Conservation (phyloP, 2,329 filamentous ascomycete species). For the Bimuria novae-zelandiae region DNA sequence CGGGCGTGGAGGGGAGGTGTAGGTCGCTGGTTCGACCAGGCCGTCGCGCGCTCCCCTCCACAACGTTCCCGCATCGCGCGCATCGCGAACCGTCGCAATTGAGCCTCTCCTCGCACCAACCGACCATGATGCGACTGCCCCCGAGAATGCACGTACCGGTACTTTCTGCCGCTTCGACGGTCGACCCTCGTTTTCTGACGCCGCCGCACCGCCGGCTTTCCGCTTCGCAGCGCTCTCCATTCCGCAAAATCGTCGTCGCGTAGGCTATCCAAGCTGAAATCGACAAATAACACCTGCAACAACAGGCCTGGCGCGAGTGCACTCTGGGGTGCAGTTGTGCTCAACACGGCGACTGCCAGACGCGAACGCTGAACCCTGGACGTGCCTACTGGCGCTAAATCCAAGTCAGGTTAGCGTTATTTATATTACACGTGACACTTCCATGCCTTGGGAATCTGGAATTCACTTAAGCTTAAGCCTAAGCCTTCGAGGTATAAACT, state of each 20-base stretch:
- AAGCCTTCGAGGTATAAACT: no score
- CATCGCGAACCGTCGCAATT: constrained; percentile 13
- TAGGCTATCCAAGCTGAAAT: constrained; percentile 26
- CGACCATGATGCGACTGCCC: constrained; percentile 27
- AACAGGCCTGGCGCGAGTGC: constrained; percentile 36
- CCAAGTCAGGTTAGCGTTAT: not conserved
- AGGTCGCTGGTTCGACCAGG: constrained; percentile 39
- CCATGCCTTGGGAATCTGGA: no score
- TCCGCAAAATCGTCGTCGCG: constrained; percentile 36
- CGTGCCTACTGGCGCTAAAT: not conserved
- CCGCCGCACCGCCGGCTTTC: constrained; percentile 56
- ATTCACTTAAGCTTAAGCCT: no score
- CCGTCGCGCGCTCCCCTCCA: constrained; percentile 34
- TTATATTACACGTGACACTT: not conserved
- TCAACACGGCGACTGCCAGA: constrained; percentile 23
- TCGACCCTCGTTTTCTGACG: constrained; percentile 57
- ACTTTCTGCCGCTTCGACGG: constrained; percentile 63
- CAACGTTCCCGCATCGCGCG: constrained; percentile 37
- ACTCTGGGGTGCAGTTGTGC: constrained; percentile 36
- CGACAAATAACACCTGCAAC: constrained; percentile 14
- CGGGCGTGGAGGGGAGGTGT: constrained; percentile 26
- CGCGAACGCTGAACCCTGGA: constrained; percentile 17
- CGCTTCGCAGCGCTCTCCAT: constrained; percentile 59
- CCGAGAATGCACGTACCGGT: constrained; percentile 56
- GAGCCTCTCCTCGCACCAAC: constrained; percentile 24